Evolutionary conservation across 352 stramenopile species (phyloP).

Genomic region (Phytophthora brassicae): DNA sequence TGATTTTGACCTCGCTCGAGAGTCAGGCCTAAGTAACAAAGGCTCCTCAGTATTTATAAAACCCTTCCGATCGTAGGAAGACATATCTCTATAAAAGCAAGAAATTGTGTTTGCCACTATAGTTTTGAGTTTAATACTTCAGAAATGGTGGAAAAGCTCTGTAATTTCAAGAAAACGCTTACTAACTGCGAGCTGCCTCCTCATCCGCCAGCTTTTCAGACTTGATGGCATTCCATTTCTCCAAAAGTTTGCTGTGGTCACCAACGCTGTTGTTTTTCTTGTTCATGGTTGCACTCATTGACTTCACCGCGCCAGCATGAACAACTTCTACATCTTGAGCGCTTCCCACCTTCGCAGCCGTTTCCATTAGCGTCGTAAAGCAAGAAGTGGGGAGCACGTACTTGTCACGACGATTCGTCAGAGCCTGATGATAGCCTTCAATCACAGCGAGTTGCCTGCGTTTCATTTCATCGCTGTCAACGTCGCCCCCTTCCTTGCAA

Average conservation of each 20-base stretch:
- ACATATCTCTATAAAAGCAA: slow-evolving; percentile 11
- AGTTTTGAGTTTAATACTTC: too few relatives aligned
- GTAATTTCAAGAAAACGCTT: too few relatives aligned
- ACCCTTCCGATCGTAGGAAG: slow-evolving; percentile 24
- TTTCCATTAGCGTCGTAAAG: slow-evolving; percentile 44
- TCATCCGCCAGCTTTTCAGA: slow-evolving; percentile 10
- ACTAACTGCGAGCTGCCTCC: background rate
- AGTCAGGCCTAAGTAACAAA: slow-evolving; percentile 20
- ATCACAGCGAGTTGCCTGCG: slow-evolving; percentile 16
- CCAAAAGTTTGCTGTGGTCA: slow-evolving; percentile 20
- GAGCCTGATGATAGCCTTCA: slow-evolving; percentile 26
- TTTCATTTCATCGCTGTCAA: slow-evolving; percentile 23
- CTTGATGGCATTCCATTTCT: slow-evolving; percentile 24
- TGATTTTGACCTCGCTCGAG: slow-evolving; percentile 23
- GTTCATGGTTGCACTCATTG: slow-evolving; percentile 22
- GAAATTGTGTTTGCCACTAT: background rate
- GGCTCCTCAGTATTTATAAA: slow-evolving; percentile 24
- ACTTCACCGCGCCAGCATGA: slow-evolving; percentile 38
- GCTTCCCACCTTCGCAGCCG: slow-evolving; percentile 29
- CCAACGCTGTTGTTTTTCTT: slow-evolving; percentile 15
- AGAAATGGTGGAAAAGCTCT: too few relatives aligned
- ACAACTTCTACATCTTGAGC: slow-evolving; percentile 41
- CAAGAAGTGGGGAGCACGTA: slow-evolving; percentile 42
- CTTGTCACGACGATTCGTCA: slow-evolving; percentile 27
- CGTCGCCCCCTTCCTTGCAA: slow-evolving; percentile 11